These are phyloP conservation scores for Aspergillus ostianus DNA, from an alignment of 495 filamentous ascomycete genomes.

Conservation along the genomic window DNA sequence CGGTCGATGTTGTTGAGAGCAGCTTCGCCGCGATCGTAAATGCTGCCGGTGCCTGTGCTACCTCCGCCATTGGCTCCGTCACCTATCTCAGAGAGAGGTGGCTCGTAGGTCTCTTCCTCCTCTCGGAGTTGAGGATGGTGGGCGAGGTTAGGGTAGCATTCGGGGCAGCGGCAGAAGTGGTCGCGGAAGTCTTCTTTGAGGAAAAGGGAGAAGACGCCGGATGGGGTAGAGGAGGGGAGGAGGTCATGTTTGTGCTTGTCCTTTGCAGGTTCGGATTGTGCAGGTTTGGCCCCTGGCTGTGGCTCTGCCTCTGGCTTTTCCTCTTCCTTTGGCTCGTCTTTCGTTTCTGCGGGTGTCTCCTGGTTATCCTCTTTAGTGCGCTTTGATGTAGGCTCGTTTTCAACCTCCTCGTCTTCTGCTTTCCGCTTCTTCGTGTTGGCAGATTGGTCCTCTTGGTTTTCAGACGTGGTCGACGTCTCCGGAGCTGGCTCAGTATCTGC, in stretches of 20 bases:
- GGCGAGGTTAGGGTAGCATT: constrained; percentile 71
- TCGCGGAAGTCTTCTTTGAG: constrained; percentile 71
- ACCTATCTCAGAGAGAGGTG: constrained; percentile 66
- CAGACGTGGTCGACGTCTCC: constrained; percentile 6
- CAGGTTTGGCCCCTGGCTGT: constrained; percentile 3
- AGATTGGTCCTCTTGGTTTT: constrained; percentile 12
- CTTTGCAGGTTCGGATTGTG: constrained; percentile 30
- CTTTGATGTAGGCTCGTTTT: constrained; percentile 52
- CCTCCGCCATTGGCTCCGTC: constrained; percentile 43
- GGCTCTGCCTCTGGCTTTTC: constrained; percentile 15
- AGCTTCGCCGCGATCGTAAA: constrained; percentile 86
- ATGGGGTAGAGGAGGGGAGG: constrained; percentile 49
- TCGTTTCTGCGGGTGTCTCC: not conserved
- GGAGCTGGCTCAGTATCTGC: constrained; percentile 6
- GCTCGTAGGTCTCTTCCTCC: constrained; percentile 90
- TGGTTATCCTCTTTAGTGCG: constrained; percentile 48
- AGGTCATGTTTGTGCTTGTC: constrained; percentile 35
- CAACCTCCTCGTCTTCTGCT: constrained; percentile 59
- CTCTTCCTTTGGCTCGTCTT: constrained; percentile 20
- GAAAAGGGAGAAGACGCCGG: constrained; percentile 72
- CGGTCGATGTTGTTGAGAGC: constrained; percentile 87
- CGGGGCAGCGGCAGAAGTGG: constrained; percentile 71
- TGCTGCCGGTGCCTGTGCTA: constrained; percentile 64
- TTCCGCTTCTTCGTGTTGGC: constrained; percentile 70
- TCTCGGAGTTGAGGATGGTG: constrained; percentile 78